A percentile compares a stretch with the other conserved stretches of the same genome.
phyloP scores from a whole-genome alignment of 2,329 filamentous ascomycete genomes.

The Fusarium sp. region DNA sequence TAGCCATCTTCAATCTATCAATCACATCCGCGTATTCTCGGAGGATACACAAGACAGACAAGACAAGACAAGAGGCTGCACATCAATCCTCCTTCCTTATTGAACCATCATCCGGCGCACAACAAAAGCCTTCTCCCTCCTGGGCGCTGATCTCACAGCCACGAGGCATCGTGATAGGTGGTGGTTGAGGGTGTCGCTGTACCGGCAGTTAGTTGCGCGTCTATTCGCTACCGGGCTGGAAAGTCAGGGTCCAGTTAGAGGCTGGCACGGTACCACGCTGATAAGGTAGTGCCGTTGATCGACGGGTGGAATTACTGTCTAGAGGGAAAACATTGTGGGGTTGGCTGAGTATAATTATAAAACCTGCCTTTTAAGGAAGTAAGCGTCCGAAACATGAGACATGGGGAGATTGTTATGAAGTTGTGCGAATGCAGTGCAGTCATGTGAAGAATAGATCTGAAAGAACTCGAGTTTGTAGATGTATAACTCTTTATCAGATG shows the following conservation, averaged over 20 bases:
- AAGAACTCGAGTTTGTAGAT: too few species aligned
- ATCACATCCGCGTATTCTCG: slow-evolving; percentile 6
- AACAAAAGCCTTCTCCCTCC: slow-evolving; percentile 19
- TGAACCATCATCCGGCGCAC: slow-evolving; percentile 23
- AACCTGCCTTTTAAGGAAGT: slow-evolving; percentile 40
- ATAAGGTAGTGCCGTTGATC: slow-evolving; percentile 31
- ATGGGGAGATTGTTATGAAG: neutral
- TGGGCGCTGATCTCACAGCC: slow-evolving; percentile 31
- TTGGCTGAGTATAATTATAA: neutral
- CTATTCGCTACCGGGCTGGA: slow-evolving; percentile 6
- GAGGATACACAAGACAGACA: slow-evolving; percentile 1
- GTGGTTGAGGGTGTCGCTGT: neutral
- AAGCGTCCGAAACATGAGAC: slow-evolving; percentile 20
- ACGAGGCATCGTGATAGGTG: slow-evolving; percentile 40
- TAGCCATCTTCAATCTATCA: slow-evolving; percentile 3
- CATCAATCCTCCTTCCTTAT: slow-evolving; percentile 34
- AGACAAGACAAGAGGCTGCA: neutral
- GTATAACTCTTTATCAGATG: neutral
- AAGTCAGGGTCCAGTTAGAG: slow-evolving; percentile 34
- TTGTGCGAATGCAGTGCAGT: neutral
- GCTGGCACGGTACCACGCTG: slow-evolving; percentile 28
- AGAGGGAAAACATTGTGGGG: slow-evolving; percentile 20
- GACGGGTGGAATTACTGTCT: slow-evolving; percentile 5
- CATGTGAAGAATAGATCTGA: neutral
- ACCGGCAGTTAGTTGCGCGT: slow-evolving; percentile 10